Evolutionary conservation across 805 yeast species (phyloP).

Genomic region (Tanozyma kutaoensis): DNA sequence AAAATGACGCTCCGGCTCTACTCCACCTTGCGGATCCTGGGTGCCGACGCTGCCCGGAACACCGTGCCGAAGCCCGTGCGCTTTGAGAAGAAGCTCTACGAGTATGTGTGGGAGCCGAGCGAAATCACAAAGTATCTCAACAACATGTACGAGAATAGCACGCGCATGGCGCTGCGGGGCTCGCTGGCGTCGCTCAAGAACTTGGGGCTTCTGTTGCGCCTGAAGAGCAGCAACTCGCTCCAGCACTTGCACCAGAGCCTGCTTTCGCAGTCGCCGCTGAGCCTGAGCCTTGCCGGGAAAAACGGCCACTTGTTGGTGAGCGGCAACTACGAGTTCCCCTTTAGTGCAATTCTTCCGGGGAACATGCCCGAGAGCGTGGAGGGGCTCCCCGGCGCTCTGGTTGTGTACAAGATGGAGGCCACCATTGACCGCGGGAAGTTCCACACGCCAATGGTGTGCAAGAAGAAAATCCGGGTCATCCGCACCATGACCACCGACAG

Average conservation of each 20-base stretch:
- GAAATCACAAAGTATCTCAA: conserved; percentile 34
- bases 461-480: conserved; percentile 65
- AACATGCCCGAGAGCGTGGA: conserved; percentile 77
- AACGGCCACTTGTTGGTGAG: conserved; percentile 34
- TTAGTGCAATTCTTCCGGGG: conserved; percentile 76
- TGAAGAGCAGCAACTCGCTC: conserved; percentile 19
- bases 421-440: conserved; percentile 74
- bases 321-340: conserved; percentile 88
- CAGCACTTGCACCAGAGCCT: conserved; percentile 1
- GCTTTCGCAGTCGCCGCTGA: background rate
- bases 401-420: conserved; percentile 64
- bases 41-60: conserved; percentile 24
- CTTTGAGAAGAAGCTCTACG: conserved; percentile 54
- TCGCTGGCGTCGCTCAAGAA: conserved; percentile 28
- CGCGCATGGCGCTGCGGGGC: conserved; percentile 16
- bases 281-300: conserved; percentile 7
- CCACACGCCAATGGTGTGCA: conserved; percentile 47
- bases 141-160: conserved; percentile 15
- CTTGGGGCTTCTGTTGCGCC: conserved; percentile 16
- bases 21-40: conserved; percentile 51
- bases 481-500: conserved; percentile 84
- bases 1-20: conserved; percentile 50
- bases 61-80: conserved; percentile 18
- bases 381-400: conserved; percentile 71
- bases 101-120: conserved; percentile 64